phyloP scores from a whole-genome alignment of 2,329 filamentous ascomycete species.

The Sclerotinia nivalis region DNA sequence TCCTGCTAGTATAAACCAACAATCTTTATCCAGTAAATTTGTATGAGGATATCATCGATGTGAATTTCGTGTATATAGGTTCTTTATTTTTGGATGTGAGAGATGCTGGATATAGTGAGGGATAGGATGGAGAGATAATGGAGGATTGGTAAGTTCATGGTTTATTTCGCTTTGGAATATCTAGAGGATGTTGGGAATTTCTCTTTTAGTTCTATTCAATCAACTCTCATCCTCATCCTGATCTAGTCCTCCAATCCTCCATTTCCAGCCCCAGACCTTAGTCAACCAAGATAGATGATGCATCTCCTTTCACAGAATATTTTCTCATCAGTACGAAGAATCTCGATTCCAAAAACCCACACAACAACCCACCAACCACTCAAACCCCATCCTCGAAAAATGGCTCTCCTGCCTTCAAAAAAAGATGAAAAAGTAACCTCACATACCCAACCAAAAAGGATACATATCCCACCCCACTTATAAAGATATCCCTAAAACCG shows the following conservation, averaged over 20 bases:
- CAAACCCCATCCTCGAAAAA: neutral
- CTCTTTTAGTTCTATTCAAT: neutral
- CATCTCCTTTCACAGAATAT: neutral
- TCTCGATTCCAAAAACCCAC: neutral
- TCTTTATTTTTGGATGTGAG: constrained; percentile 25
- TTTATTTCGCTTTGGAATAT: neutral
- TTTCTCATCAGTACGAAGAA: neutral
- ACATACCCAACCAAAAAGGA: neutral
- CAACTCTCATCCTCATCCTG: neutral
- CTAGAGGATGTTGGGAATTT: neutral
- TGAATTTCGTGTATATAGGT: constrained; percentile 28
- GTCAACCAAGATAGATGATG: neutral
- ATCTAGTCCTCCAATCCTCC: neutral
- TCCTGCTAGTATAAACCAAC: neutral
- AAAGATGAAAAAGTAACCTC: neutral
- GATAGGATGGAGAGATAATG: neutral
- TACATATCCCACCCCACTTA: neutral
- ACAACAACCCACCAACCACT: too few species aligned
- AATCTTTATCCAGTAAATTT: neutral
- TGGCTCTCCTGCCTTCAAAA: neutral
- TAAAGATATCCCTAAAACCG: neutral
- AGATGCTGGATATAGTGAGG: neutral
- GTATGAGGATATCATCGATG: constrained; percentile 15
- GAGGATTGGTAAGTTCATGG: neutral
- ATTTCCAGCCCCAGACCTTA: neutral